Evolutionary conservation across 73 alveolate genomes (phyloP).

Genomic region (Urostyla sp.): DNA sequence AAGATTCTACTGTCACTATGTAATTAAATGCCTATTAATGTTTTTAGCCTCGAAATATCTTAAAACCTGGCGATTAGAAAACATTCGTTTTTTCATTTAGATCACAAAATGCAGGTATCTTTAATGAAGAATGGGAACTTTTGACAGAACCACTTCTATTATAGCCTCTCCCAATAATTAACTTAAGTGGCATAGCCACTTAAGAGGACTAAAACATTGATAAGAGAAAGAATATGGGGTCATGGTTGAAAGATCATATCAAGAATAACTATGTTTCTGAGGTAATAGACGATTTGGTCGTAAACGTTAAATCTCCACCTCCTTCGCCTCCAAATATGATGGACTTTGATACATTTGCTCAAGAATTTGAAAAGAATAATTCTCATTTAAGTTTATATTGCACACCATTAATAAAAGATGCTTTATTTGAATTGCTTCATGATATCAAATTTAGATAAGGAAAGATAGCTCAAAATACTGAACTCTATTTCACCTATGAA

Average conservation of each 20-base stretch:
- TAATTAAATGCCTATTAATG: not conserved
- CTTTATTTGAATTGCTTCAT: slow-evolving; percentile 33
- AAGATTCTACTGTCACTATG: slow-evolving; percentile 84
- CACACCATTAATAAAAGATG: slow-evolving; percentile 49
- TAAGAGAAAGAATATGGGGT: slow-evolving; percentile 58
- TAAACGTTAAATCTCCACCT: slow-evolving; percentile 75
- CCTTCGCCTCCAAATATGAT: slow-evolving; percentile 77
- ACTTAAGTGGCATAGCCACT: slow-evolving; percentile 80
- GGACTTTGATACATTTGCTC: slow-evolving; percentile 71
- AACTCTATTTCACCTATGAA: not conserved
- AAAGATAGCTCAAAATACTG: no score
- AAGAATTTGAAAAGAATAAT: slow-evolving; percentile 75
- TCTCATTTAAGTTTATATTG: slow-evolving; percentile 68
- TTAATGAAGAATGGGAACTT: slow-evolving; percentile 87
- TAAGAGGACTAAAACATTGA: slow-evolving; percentile 64
- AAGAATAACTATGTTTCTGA: slow-evolving; percentile 56
- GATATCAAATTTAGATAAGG: slow-evolving; percentile 12
- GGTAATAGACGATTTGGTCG: slow-evolving; percentile 68
- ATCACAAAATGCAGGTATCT: slow-evolving; percentile 75
- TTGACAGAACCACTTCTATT: slow-evolving; percentile 79
- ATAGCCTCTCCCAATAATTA: slow-evolving; percentile 65
- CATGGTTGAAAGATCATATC: slow-evolving; percentile 22
- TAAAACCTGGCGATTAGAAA: slow-evolving; percentile 84
- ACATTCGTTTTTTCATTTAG: slow-evolving; percentile 80
- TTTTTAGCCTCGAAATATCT: slow-evolving; percentile 52